Evolutionary conservation across 2,329 filamentous ascomycete genomes (phyloP).

Genomic region (Eurotiales sp.): DNA sequence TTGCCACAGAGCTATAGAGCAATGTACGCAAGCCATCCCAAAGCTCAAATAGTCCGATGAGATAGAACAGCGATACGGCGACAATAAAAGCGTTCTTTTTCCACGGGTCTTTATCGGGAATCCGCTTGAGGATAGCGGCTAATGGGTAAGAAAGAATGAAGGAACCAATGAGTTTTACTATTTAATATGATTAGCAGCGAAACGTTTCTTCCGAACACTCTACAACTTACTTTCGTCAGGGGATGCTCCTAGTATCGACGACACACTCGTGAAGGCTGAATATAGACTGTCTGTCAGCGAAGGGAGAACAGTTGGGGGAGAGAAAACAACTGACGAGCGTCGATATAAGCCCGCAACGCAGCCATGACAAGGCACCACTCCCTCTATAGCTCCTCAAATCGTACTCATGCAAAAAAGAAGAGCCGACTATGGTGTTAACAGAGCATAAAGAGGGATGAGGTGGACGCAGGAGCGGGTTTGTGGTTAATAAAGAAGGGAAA

Average conservation of each 20-base stretch:
- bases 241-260: conserved; percentile 57
- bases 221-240: conserved; percentile 61
- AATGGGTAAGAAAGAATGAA: conserved; percentile 92
- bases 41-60: conserved; percentile 88
- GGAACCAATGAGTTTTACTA: conserved; percentile 89
- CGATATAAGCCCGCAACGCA: conserved; percentile 15
- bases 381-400: background rate
- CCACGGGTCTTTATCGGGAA: conserved; percentile 79
- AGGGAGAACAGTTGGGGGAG: background rate
- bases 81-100: conserved; percentile 88
- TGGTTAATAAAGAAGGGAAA: background rate
- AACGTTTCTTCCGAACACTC: no score
- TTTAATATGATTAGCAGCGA: conserved; percentile 4
- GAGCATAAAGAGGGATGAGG: background rate
- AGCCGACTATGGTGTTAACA: no score
- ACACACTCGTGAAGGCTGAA: conserved; percentile 53
- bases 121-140: conserved; percentile 79
- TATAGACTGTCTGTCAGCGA: conserved; percentile 2
- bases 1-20: conserved; percentile 70
- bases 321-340: conserved; percentile 12
- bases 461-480: background rate
- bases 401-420: conserved; percentile 6
- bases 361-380: conserved; percentile 10
- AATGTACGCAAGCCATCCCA: conserved; percentile 82
- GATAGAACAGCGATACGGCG: conserved; percentile 76